Percentiles rank a stretch among this genome's conserved stretches.
These are phyloP conservation scores for Aspergillus panamensis DNA, from an alignment of 495 filamentous ascomycete species.

Conservation along the genomic window DNA sequence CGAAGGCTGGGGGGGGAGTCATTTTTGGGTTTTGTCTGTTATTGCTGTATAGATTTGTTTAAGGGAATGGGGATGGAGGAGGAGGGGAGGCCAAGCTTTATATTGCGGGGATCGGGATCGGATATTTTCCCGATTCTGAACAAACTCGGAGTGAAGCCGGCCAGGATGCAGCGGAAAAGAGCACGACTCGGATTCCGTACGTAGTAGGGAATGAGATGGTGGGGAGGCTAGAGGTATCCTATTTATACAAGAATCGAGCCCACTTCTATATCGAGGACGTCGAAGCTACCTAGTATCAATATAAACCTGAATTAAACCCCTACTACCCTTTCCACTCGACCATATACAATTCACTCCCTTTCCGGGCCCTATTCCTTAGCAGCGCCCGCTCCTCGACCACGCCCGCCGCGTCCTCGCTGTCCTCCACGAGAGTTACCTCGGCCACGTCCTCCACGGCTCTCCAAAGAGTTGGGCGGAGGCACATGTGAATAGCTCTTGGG, in stretches of 20 bases:
- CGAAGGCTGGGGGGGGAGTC: constrained; percentile 34
- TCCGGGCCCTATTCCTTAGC: neutral
- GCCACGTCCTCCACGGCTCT: constrained; percentile 54
- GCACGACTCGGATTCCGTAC: neutral
- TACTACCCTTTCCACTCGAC: no score
- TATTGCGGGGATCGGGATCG: constrained; percentile 2
- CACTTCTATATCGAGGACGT: constrained; percentile 3
- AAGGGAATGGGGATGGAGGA: neutral
- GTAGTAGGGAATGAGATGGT: neutral
- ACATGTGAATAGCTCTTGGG: constrained; percentile 66
- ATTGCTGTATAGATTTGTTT: neutral
- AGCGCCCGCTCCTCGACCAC: neutral
- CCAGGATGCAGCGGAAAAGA: constrained; percentile 6
- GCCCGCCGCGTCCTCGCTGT: neutral
- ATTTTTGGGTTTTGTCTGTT: constrained; percentile 2
- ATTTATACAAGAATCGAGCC: constrained; percentile 1
- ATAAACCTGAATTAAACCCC: neutral
- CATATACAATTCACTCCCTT: no score
- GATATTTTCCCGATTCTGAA: constrained; percentile 18
- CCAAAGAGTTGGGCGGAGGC: constrained; percentile 71
- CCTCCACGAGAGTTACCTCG: constrained; percentile 27
- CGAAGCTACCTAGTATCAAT: neutral
- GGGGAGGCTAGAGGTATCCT: neutral
- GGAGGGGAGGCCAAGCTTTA: neutral
- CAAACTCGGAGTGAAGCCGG: constrained; percentile 4